A percentile compares a stretch with the other conserved stretches of the same genome.
Evolutionary conservation across 805 yeast species (phyloP).

Genomic region (Candida piceae): DNA sequence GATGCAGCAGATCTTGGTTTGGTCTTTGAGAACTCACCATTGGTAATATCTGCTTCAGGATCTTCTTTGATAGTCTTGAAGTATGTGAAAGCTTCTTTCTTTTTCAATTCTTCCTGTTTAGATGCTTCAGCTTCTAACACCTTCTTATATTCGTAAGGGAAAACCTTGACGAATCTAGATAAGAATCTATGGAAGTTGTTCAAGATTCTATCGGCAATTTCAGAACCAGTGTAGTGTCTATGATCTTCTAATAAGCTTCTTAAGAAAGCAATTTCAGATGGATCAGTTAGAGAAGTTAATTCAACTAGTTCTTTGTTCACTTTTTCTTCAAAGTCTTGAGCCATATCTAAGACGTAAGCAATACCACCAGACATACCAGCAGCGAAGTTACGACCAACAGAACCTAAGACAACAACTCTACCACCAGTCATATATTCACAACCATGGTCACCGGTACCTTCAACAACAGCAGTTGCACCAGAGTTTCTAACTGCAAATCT

Average conservation of each 20-base stretch:
- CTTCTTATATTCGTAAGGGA: constrained; percentile 86
- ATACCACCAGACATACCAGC: constrained; percentile 99
- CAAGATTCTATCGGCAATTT: constrained; percentile 78
- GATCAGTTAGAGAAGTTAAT: constrained; percentile 70
- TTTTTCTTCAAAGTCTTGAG: constrained; percentile 79
- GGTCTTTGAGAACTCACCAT: constrained; percentile 71
- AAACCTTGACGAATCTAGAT: constrained; percentile 86
- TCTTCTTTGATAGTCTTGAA: constrained; percentile 73
- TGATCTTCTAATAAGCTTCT: constrained; percentile 94
- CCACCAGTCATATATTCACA: constrained; percentile 99
- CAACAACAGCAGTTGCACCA: constrained; percentile 95
- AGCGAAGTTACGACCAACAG: constrained; percentile 88
- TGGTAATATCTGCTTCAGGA: constrained; percentile 80
- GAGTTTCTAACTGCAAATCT: constrained; percentile 98
- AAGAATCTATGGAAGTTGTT: constrained; percentile 83
- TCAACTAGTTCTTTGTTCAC: constrained; percentile 82
- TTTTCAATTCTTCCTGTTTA: constrained; percentile 57
- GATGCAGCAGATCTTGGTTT: constrained; percentile 41
- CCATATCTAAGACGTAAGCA: constrained; percentile 92
- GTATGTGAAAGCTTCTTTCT: constrained; percentile 60
- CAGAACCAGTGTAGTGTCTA: constrained; percentile 90
- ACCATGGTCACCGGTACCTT: constrained; percentile 97
- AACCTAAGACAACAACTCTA: constrained; percentile 87
- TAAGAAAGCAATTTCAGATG: constrained; percentile 88
- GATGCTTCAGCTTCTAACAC: constrained; percentile 77